Base-by-base conservation (phyloP, 1,139 yeast genomes). In the Suhomyces chickasaworum region DNA sequence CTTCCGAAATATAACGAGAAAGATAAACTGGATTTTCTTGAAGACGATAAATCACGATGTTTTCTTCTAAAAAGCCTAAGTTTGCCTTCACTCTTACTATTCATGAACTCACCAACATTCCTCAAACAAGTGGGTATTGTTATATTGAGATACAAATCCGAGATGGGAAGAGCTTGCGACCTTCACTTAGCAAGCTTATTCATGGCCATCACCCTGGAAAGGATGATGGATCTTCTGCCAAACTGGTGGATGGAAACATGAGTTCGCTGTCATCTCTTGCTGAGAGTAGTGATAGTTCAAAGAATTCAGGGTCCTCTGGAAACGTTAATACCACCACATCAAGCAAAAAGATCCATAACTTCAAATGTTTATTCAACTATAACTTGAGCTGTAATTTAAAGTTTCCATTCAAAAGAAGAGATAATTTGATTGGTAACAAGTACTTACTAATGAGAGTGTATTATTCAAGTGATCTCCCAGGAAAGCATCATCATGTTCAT, bases 71-170 rank as follows among this genome's bases (percentile, higher is more conserved):
- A 35, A 64, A 62, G 46, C 77, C 78, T 16, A 71, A 68, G 59
- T 91, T 89, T 64, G 69, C 80, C 43, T 73, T 89, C 41, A 66
- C 74, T 21, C 67, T 90, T 32, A 67, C 77, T 17, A 77, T 91
- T 45, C 78, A 81, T 48, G 95, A 88, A 55, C 71, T 91, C 42
- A 77, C 84, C 25, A 91, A 91, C 59, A 80, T 91, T 32, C 98
- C 98, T 0, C 89, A 88, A 55, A 77, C 86, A 2, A 73, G 81
- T 2, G 96, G 96, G 0, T 64, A 71, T 37, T 83, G 93, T 55
- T 83, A 66, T 55, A 80, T 89, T 22, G 83, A 84, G 33, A 51
- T 73, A 2, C 65, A 67, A 33, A 64, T 74, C 6, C 66, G 68
- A 46, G 77, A 75, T 43, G 52, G 54, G 20, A 48, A 45, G 42